Evolutionary conservation across 2,329 filamentous ascomycete species (phyloP).

Genomic region (Colletotrichum godetiae): DNA sequence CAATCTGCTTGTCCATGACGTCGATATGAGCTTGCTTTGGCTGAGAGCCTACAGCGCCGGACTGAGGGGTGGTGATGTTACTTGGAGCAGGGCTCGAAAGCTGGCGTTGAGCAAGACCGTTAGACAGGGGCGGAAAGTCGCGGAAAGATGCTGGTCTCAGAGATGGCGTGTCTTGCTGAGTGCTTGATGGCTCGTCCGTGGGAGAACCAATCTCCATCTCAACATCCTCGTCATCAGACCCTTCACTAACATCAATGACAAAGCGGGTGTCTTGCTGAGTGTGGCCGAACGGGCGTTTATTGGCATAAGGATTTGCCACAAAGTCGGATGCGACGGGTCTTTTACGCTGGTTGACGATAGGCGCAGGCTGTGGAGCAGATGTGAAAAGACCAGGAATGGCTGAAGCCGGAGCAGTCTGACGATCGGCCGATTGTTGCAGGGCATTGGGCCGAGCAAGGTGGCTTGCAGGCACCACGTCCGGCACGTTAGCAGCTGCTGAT

Average conservation of each 20-base stretch:
- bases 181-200: slow-evolving; percentile 52
- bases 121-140: slow-evolving; percentile 57
- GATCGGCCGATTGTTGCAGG: neutral
- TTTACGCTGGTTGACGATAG: slow-evolving; percentile 47
- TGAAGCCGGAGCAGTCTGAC: slow-evolving; percentile 20
- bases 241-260: slow-evolving; percentile 88
- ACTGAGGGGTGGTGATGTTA: slow-evolving; percentile 49
- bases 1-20: slow-evolving; percentile 68
- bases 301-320: slow-evolving; percentile 62
- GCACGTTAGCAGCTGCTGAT: neutral
- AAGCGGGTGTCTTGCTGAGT: slow-evolving; percentile 70
- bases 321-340: slow-evolving; percentile 75
- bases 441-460: neutral
- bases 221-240: slow-evolving; percentile 69
- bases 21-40: slow-evolving; percentile 54
- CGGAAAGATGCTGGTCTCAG: slow-evolving; percentile 52
- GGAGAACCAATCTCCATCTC: slow-evolving; percentile 75
- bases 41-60: slow-evolving; percentile 46
- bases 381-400: slow-evolving; percentile 52
- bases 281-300: slow-evolving; percentile 73
- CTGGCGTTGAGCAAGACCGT: slow-evolving; percentile 52
- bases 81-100: slow-evolving; percentile 52
- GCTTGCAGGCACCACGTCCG: neutral
- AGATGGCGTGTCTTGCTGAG: slow-evolving; percentile 46
- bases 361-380: slow-evolving; percentile 42